Conservation (phyloP, 805 yeast genomes). For the Yarrowia hollandica region DNA sequence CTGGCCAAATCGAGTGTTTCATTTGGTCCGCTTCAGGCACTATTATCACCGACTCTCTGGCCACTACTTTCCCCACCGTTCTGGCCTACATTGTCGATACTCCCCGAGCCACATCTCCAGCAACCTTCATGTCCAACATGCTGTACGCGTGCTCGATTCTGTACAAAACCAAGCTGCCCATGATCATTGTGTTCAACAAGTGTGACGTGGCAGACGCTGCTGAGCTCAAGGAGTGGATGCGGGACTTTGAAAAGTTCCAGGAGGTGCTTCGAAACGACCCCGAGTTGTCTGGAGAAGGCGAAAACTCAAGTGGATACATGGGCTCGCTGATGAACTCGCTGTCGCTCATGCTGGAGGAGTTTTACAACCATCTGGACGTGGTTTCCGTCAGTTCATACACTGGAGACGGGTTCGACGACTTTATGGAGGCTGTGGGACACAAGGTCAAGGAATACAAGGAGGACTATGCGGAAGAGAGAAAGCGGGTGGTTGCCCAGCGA, state of each 20-base stretch:
- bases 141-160: slow-evolving; percentile 95
- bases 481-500: slow-evolving; percentile 71
- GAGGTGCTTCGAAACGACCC: slow-evolving; percentile 66
- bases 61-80: slow-evolving; percentile 92
- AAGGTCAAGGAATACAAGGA: slow-evolving; percentile 86
- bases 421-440: slow-evolving; percentile 75
- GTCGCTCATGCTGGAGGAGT: slow-evolving; percentile 95
- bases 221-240: slow-evolving; percentile 96
- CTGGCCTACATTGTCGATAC: slow-evolving; percentile 96
- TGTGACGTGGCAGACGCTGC: slow-evolving; percentile 83
- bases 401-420: slow-evolving; percentile 92
- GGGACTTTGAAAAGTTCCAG: slow-evolving; percentile 91
- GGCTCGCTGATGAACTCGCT: slow-evolving; percentile 88
- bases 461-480: slow-evolving; percentile 83
- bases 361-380: slow-evolving; percentile 87
- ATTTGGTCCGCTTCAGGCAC: slow-evolving; percentile 98
- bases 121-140: slow-evolving; percentile 98
- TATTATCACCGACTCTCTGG: slow-evolving; percentile 94
- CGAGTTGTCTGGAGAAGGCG: slow-evolving; percentile 60
- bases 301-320: slow-evolving; percentile 83
- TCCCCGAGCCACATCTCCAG: slow-evolving; percentile 90
- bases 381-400: slow-evolving; percentile 92
- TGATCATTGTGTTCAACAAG: slow-evolving; percentile 95
- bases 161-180: slow-evolving; percentile 93
- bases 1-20: slow-evolving; percentile 98